Evolutionary conservation across 345 rosid genomes (phyloP).

Genomic region (Theobroma cacao): DNA sequence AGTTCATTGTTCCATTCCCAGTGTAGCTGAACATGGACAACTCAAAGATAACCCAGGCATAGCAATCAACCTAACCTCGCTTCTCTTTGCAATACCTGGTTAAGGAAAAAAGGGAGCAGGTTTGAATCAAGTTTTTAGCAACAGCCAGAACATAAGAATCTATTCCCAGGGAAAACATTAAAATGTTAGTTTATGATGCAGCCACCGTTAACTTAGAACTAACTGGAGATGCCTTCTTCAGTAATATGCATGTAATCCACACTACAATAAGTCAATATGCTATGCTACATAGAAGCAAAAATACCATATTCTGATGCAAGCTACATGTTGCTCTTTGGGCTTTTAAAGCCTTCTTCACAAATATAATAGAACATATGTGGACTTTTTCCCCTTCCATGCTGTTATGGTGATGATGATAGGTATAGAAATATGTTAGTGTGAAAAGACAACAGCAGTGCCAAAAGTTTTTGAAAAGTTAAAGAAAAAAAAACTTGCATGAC

Average conservation of each 20-base stretch:
- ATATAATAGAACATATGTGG: background rate
- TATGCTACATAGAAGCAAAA: background rate
- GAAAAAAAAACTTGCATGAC: background rate
- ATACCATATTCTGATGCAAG: background rate
- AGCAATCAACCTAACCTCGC: constrained; percentile 56
- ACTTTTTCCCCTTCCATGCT: background rate
- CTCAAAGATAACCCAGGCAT: background rate
- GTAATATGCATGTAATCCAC: background rate
- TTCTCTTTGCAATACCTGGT: constrained; percentile 78
- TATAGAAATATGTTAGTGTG: too few relatives aligned
- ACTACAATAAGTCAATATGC: background rate
- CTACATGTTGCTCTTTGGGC: background rate
- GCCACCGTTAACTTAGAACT: background rate
- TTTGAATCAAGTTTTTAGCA: background rate
- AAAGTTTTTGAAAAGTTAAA: background rate
- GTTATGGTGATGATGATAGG: background rate
- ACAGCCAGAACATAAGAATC: background rate
- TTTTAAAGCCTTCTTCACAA: background rate
- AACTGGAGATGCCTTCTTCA: background rate
- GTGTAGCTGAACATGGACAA: background rate
- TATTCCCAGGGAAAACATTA: background rate
- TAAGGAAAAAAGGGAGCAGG: background rate
- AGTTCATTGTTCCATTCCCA: background rate
- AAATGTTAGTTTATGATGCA: background rate
- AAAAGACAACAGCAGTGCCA: background rate